phyloP scores from a whole-genome alignment of 352 stramenopile genomes.

The Plasmopara muralis region DNA sequence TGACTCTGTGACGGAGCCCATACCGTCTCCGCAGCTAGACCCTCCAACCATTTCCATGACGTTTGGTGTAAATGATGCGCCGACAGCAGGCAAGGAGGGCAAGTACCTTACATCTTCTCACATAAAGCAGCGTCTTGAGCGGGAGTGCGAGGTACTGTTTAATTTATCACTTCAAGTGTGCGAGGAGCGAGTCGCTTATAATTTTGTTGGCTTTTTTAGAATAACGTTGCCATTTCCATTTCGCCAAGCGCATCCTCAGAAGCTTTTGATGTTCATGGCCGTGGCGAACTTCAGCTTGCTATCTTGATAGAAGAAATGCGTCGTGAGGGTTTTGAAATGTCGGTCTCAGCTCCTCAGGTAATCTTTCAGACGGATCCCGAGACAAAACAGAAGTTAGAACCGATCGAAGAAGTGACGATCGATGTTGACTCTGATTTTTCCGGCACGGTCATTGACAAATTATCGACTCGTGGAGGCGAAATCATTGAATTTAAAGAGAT shows the following conservation, averaged over 20 bases:
- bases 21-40: conserved; percentile 91
- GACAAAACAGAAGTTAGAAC: conserved; percentile 83
- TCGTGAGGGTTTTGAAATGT: conserved; percentile 97
- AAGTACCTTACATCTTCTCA: conserved; percentile 96
- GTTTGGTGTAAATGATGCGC: conserved; percentile 96
- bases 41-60: conserved; percentile 98
- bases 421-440: conserved; percentile 96
- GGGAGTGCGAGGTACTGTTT: conserved; percentile 81
- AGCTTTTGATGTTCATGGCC: conserved; percentile 92
- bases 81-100: conserved; percentile 93
- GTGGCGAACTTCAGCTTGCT: conserved; percentile 96
- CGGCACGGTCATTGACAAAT: conserved; percentile 95
- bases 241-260: conserved; percentile 82
- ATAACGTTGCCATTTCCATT: conserved; percentile 97
- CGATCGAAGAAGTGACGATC: conserved; percentile 92
- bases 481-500: conserved; percentile 89
- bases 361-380: conserved; percentile 86
- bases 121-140: conserved; percentile 91
- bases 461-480: conserved; percentile 92
- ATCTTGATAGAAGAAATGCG: conserved; percentile 99
- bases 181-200: conserved; percentile 2
- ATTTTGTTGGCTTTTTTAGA: conserved; percentile 45
- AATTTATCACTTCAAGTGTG: not conserved
- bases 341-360: conserved; percentile 94
- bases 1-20: conserved; percentile 61